Evolutionary conservation across 805 yeast genomes (phyloP).

Genomic region (Spathaspora sp.): DNA sequence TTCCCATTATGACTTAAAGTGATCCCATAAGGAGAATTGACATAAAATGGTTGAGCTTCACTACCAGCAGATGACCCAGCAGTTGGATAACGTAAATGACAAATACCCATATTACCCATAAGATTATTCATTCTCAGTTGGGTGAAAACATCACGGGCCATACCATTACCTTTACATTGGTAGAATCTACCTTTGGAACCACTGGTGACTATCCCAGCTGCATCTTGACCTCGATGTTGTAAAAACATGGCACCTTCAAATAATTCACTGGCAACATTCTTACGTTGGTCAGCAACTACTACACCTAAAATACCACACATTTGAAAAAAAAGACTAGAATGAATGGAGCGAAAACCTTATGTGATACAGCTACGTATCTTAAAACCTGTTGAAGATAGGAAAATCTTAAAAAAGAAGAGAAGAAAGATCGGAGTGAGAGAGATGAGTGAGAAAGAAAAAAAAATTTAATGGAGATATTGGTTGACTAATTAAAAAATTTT

Average conservation of each 20-base stretch:
- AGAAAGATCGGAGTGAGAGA: background rate
- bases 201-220: constrained; percentile 98
- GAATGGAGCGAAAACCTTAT: background rate
- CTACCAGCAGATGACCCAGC: constrained; percentile 95
- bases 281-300: constrained; percentile 69
- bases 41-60: constrained; percentile 98
- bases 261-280: constrained; percentile 81
- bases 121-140: constrained; percentile 71
- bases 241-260: constrained; percentile 89
- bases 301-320: constrained; percentile 98
- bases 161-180: constrained; percentile 98
- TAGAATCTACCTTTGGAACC: constrained; percentile 90
- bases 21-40: constrained; percentile 94
- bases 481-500: background rate
- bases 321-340: background rate
- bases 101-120: constrained; percentile 92
- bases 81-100: constrained; percentile 93
- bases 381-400: background rate
- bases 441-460: background rate
- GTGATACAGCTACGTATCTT: background rate
- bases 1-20: constrained; percentile 92
- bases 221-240: constrained; percentile 98
- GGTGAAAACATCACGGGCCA: constrained; percentile 97
- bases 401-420: background rate
- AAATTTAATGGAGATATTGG: background rate